These are phyloP conservation scores for Cucumis hystrix DNA, from an alignment of 306 rosid genomes.

Conservation along the genomic window DNA sequence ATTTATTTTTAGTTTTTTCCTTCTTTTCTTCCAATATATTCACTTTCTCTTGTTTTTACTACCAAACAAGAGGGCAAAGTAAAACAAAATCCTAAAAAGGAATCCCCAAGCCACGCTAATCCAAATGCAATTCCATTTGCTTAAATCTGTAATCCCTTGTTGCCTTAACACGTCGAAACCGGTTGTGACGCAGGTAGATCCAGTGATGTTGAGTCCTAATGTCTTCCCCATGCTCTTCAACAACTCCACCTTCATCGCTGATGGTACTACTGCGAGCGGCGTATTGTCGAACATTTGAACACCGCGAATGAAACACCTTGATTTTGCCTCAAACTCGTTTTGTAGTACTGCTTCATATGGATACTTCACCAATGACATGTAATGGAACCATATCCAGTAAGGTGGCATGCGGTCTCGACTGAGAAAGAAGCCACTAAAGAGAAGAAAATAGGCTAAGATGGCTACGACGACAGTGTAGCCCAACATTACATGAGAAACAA, in stretches of 20 bases:
- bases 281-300: conserved; percentile 65
- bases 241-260: conserved; percentile 28
- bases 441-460: conserved; percentile 57
- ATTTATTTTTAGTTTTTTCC: no score
- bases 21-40: no score
- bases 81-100: conserved; percentile 68
- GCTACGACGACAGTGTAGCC: conserved; percentile 87
- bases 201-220: conserved; percentile 40
- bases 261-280: conserved; percentile 43
- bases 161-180: conserved; percentile 56
- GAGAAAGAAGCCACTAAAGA: conserved; percentile 88
- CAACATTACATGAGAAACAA: conserved; percentile 72
- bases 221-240: conserved; percentile 54
- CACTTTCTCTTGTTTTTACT: conserved; percentile 59
- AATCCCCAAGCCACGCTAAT: conserved; percentile 72
- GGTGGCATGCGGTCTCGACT: conserved; percentile 55
- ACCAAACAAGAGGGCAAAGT: conserved; percentile 43
- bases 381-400: conserved; percentile 91
- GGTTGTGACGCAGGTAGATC: conserved; percentile 55
- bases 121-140: conserved; percentile 72
- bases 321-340: conserved; percentile 46
- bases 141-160: conserved; percentile 60
- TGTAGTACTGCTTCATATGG: conserved; percentile 80
- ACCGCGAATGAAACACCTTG: conserved; percentile 58
- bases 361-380: conserved; percentile 65